phyloP scores from a whole-genome alignment of 2,329 filamentous ascomycete genomes.

The Colletotrichum falcatum region DNA sequence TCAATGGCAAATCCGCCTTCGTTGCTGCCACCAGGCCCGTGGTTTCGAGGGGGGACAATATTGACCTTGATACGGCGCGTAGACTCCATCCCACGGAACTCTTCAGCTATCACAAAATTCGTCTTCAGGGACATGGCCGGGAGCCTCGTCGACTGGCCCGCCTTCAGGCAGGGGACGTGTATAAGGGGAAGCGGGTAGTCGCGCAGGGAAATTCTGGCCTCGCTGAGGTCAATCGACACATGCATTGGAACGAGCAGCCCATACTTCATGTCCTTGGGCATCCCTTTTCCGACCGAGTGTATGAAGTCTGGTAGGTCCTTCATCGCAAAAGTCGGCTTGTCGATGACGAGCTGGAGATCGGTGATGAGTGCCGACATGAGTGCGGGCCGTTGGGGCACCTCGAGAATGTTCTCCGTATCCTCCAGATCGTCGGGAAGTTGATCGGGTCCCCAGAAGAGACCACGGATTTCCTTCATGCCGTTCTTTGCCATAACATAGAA shows the following conservation, averaged over 20 bases:
- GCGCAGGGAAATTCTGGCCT: conserved; percentile 85
- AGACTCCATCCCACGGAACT: conserved; percentile 85
- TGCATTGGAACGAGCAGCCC: conserved; percentile 90
- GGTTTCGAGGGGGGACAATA: conserved; percentile 78
- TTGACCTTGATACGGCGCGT: conserved; percentile 84
- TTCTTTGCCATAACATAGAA: conserved; percentile 76
- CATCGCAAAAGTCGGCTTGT: conserved; percentile 93
- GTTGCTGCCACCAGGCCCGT: conserved; percentile 65
- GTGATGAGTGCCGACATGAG: conserved; percentile 84
- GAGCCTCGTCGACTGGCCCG: conserved; percentile 81
- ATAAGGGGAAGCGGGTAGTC: conserved; percentile 95
- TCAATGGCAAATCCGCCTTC: conserved; percentile 82
- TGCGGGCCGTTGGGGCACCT: conserved; percentile 85
- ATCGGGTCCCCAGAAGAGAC: conserved; percentile 84
- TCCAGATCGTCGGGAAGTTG: conserved; percentile 84
- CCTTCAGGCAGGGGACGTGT: conserved; percentile 86
- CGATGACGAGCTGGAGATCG: conserved; percentile 86
- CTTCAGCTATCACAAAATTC: conserved; percentile 96
- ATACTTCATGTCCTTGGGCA: conserved; percentile 92
- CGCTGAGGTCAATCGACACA: conserved; percentile 89
- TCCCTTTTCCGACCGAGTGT: conserved; percentile 92
- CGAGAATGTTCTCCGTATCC: conserved; percentile 86
- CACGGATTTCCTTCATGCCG: conserved; percentile 82
- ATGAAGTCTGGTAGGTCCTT: conserved; percentile 86
- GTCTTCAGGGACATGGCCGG: conserved; percentile 87